Evolutionary conservation across 352 stramenopile genomes (phyloP), one percentile per base, ranked within the genome.

Genomic region (Pythium dissotocum): DNA sequence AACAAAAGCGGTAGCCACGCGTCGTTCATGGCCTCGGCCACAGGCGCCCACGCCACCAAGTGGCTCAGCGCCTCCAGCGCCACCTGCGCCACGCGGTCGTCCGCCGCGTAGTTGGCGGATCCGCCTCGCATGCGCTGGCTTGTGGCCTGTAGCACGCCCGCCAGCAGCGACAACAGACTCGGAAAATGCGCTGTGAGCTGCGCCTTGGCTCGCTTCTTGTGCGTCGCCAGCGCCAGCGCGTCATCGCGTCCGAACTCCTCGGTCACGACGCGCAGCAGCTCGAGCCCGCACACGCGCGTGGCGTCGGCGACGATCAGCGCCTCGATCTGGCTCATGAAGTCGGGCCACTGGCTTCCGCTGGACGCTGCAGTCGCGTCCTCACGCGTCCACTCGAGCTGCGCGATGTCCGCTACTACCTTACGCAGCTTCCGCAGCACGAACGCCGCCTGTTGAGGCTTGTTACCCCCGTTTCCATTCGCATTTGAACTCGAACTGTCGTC

Each of bases 241-340:
- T 90, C 82, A 0, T 93, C 83, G 18, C 85, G 83, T 7, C 85
- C 83, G 69, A 93, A 91, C 69, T 93, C 85, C 49, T 93, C 85
- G 28, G 73, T 78, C 1, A 93, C 71, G 2, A 91, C 81, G 30
- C 63, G 58, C 1, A 93, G 63, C 40, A 93, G 69, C 58, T 93
- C 77, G 18, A 93, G 69, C 7, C 85, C 85, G 32, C 61, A 79
- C 63, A 80, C 68, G 4, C 80, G 65, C 32, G 79, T 79, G 16
- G 63, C 66, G 18, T 78, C 53, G 3, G 86, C 73, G 21, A 82
- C 66, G 12, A 91, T 65, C 6, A 93, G 59, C 32, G 82, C 63
- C 60, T 93, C 82, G 21, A 93, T 49, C 61, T 90, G 80, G 54
- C 65, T 83, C 71, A 88, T 54, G 58, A 92, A 92, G 12, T 90